Percentiles rank a stretch among this genome's conserved stretches.
Conservation (phyloP, 495 filamentous ascomycete genomes). For the Cairneyella variabilis region DNA sequence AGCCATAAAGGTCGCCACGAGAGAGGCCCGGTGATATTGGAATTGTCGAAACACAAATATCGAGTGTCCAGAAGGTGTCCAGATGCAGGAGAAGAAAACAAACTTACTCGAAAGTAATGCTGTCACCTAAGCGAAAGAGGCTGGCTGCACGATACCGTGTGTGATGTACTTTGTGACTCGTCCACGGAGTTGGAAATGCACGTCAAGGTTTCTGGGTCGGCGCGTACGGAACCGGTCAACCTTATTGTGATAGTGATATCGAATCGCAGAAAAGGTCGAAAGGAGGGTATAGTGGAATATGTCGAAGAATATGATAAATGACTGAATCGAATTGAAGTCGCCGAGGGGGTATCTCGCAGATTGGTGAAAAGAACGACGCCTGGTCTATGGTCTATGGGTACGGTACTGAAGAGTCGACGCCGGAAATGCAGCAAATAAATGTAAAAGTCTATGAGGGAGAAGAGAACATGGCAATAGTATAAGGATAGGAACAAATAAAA, state of each 20-base stretch:
- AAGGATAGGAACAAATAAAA: slow-evolving; percentile 16
- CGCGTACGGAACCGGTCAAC: neutral
- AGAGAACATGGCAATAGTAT: slow-evolving; percentile 12
- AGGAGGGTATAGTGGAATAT: neutral
- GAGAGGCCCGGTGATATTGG: neutral
- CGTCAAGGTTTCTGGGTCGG: slow-evolving; percentile 1
- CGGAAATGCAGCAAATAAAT: slow-evolving; percentile 18
- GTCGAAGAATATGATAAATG: slow-evolving; percentile 1
- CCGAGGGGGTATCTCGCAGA: slow-evolving; percentile 22
- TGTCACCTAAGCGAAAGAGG: slow-evolving; percentile 6
- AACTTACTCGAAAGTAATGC: slow-evolving; percentile 3
- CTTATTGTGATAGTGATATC: slow-evolving; percentile 12
- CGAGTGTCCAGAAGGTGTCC: neutral
- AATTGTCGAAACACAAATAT: neutral
- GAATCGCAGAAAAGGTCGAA: neutral
- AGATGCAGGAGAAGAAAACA: slow-evolving; percentile 5
- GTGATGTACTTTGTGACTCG: slow-evolving; percentile 21
- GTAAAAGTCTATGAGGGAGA: slow-evolving; percentile 9
- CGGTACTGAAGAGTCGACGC: slow-evolving; percentile 14
- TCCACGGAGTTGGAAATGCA: neutral
- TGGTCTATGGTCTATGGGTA: slow-evolving; percentile 21
- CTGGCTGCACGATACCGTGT: slow-evolving; percentile 16
- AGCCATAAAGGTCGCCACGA: neutral
- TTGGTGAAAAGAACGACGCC: slow-evolving; percentile 19
- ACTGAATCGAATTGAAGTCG: neutral